These are phyloP conservation scores for Antitrichia curtipendula DNA, from an alignment of 225 moss, liverwort and hornwort genomes.

Conservation along the genomic window DNA sequence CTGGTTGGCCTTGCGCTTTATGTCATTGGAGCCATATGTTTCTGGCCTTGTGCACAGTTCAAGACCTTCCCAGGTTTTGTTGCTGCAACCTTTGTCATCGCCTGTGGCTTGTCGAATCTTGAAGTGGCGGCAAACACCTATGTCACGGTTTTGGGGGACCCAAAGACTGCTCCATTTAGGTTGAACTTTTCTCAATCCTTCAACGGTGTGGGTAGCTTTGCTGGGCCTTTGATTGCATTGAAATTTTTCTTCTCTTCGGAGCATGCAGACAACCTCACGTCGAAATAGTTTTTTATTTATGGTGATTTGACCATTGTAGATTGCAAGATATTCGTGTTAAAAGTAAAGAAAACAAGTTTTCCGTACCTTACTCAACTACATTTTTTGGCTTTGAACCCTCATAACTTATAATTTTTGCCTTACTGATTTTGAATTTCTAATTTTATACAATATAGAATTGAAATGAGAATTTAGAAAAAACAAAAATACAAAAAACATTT, in stretches of 20 bases:
- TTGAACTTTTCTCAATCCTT: constrained; percentile 37
- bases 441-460: too few species aligned
- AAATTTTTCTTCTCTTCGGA: constrained; percentile 1
- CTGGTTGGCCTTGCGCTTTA: constrained; percentile 3
- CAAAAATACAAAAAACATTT: too few species aligned
- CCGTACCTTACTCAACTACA: too few species aligned
- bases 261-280: constrained; percentile 3
- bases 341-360: too few species aligned
- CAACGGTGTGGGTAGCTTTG: constrained; percentile 24
- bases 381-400: too few species aligned
- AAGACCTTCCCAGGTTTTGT: constrained; percentile 24
- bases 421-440: too few species aligned
- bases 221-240: constrained; percentile 23
- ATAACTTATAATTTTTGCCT: too few species aligned
- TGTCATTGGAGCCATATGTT: neutral
- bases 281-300: too few species aligned
- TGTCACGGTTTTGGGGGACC: constrained; percentile 15
- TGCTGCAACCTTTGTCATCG: constrained; percentile 22
- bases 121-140: constrained; percentile 37
- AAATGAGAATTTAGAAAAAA: too few species aligned
- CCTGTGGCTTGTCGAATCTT: constrained; percentile 13
- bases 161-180: constrained; percentile 1
- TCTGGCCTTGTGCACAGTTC: constrained; percentile 18
- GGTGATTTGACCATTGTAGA: too few species aligned
- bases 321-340: too few species aligned